Percentiles rank a stretch among this genome's conserved stretches.
Evolutionary conservation across 208 protist species (phyloP).

Genomic region (Crithidia mellificae): DNA sequence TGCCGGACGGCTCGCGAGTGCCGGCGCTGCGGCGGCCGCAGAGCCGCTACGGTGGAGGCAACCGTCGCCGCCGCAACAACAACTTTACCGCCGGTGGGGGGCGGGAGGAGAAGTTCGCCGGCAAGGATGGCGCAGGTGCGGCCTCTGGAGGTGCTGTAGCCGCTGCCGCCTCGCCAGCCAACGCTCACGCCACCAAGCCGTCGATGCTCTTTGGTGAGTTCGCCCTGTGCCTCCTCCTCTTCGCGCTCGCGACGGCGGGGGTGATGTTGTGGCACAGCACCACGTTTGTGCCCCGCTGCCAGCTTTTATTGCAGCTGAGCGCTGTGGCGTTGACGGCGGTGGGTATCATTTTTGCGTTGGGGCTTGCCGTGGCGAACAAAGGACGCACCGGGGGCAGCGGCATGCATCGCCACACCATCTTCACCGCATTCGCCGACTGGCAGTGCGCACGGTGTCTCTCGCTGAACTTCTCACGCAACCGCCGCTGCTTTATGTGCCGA

Average conservation of each 20-base stretch:
- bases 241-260: conserved; percentile 23
- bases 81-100: too few species aligned
- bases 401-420: conserved; percentile 65
- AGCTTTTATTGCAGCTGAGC: conserved; percentile 32
- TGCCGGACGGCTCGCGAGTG: conserved; percentile 33
- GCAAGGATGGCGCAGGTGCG: neutral
- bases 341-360: conserved; percentile 40
- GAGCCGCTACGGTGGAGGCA: conserved; percentile 8
- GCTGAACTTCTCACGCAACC: conserved; percentile 70
- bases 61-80: neutral
- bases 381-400: conserved; percentile 34
- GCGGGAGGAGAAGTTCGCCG: neutral
- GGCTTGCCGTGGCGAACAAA: conserved; percentile 43
- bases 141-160: too few species aligned
- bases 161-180: neutral
- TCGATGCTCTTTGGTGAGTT: conserved; percentile 46
- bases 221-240: conserved; percentile 5
- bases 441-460: conserved; percentile 65
- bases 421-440: conserved; percentile 72
- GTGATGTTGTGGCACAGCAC: conserved; percentile 20
- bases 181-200: neutral
- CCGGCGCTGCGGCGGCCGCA: conserved; percentile 4
- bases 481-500: conserved; percentile 71
- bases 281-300: neutral
- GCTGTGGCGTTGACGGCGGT: conserved; percentile 21